These are phyloP conservation scores for Echinosophora koreensis DNA, from an alignment of 306 rosid species.

Conservation along the genomic window DNA sequence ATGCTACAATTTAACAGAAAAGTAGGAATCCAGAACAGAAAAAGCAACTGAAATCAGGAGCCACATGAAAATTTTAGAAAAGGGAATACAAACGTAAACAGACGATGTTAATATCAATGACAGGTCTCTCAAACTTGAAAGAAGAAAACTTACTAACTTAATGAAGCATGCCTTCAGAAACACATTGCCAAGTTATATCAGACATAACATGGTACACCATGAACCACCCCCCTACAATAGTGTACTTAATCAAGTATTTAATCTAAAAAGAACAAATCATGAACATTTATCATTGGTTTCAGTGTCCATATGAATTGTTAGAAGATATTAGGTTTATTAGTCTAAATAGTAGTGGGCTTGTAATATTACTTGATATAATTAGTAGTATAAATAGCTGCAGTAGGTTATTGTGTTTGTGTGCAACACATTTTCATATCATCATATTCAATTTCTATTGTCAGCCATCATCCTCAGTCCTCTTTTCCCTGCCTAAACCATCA, in stretches of 20 bases:
- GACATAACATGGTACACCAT: not conserved
- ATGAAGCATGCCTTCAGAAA: not conserved
- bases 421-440: too few species aligned
- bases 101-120: slow-evolving; percentile 1
- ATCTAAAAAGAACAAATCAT: not conserved
- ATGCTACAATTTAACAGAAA: not conserved
- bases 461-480: too few species aligned
- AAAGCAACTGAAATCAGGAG: slow-evolving; percentile 8
- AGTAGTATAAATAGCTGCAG: too few species aligned
- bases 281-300: not conserved
- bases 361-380: too few species aligned
- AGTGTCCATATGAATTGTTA: not conserved
- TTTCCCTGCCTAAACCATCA: too few species aligned
- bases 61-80: slow-evolving; percentile 1
- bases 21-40: slow-evolving; percentile 6
- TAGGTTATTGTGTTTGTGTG: too few species aligned
- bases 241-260: slow-evolving; percentile 7
- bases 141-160: slow-evolving; percentile 22
- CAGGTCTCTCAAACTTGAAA: slow-evolving; percentile 9
- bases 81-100: slow-evolving; percentile 9
- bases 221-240: not conserved
- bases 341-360: too few species aligned
- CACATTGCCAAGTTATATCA: not conserved
- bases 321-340: too few species aligned
- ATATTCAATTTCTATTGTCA: too few species aligned